Conservation (phyloP, 768 basidiomycete genomes). For the Suillus tomentosus region DNA sequence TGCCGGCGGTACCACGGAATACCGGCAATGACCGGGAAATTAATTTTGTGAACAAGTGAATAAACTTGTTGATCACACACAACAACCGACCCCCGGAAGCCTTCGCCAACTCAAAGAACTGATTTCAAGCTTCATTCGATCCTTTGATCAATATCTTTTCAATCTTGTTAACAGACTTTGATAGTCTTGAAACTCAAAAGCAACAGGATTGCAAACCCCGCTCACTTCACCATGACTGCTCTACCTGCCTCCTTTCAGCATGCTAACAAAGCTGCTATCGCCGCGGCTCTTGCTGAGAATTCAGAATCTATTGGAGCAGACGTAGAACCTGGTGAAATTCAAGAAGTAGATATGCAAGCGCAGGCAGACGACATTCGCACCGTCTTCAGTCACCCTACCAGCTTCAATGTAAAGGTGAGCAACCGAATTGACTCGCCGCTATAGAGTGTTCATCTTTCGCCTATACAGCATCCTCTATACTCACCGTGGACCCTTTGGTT, state of each 20-base stretch:
- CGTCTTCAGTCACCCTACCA: slow-evolving; percentile 89
- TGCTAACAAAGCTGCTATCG: slow-evolving; percentile 78
- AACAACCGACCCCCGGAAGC: slow-evolving; percentile 10
- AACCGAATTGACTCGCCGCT: slow-evolving; percentile 7
- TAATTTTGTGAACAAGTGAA: slow-evolving; percentile 12
- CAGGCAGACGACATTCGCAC: slow-evolving; percentile 86
- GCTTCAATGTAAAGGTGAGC: slow-evolving; percentile 94
- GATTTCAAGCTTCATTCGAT: slow-evolving; percentile 3
- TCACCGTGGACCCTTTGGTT: slow-evolving; percentile 99
- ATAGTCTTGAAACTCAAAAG: slow-evolving; percentile 17
- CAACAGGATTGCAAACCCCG: slow-evolving; percentile 17
- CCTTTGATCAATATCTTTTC: background rate
- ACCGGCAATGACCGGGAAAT: slow-evolving; percentile 29
- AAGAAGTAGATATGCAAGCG: slow-evolving; percentile 83
- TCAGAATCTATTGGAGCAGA: slow-evolving; percentile 41
- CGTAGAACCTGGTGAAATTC: slow-evolving; percentile 80
- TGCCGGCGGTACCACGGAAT: slow-evolving; percentile 1
- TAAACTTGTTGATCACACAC: slow-evolving; percentile 10
- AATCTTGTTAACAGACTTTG: slow-evolving; percentile 15
- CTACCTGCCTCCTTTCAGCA: slow-evolving; percentile 70
- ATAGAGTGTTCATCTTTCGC: slow-evolving; percentile 8
- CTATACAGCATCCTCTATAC: slow-evolving; percentile 82
- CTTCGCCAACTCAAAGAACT: slow-evolving; percentile 5
- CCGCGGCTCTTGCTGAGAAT: slow-evolving; percentile 69
- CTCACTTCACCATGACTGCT: slow-evolving; percentile 31